phyloP scores from a whole-genome alignment of 2,329 filamentous ascomycete species.

The Curvularia sp. region DNA sequence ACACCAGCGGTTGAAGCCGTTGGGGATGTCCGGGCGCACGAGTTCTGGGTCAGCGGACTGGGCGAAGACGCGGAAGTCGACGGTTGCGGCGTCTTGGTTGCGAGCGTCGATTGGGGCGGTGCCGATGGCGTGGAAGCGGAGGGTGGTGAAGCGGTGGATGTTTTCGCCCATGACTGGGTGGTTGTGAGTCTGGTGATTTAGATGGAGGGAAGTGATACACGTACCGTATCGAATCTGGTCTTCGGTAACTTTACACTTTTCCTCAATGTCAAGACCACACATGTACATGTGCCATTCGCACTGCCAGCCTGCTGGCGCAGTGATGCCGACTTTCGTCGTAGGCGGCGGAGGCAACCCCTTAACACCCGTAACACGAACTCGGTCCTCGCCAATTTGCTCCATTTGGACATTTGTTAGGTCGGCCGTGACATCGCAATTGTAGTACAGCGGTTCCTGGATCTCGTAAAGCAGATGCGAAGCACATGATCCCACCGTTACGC shows the following conservation, averaged over 20 bases:
- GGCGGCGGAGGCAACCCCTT: slow-evolving; percentile 55
- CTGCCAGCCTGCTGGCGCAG: slow-evolving; percentile 39
- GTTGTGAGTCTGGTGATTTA: too few species aligned
- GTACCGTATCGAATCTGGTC: slow-evolving; percentile 30
- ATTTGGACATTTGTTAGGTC: slow-evolving; percentile 34
- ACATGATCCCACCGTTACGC: slow-evolving; percentile 56
- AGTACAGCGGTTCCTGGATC: slow-evolving; percentile 51
- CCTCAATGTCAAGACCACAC: slow-evolving; percentile 39
- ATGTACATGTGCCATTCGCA: slow-evolving; percentile 37
- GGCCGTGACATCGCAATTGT: slow-evolving; percentile 54
- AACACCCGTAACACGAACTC: slow-evolving; percentile 48
- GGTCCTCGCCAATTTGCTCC: slow-evolving; percentile 55
- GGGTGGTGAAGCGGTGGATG: slow-evolving; percentile 25
- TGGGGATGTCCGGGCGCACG: slow-evolving; percentile 31
- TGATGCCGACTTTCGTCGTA: slow-evolving; percentile 55
- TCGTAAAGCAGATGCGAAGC: slow-evolving; percentile 59
- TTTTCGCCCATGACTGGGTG: slow-evolving; percentile 34
- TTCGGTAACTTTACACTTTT: slow-evolving; percentile 35
- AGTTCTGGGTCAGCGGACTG: slow-evolving; percentile 32
- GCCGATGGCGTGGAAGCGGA: slow-evolving; percentile 44
- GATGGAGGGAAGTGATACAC: neutral
- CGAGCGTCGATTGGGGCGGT: slow-evolving; percentile 33
- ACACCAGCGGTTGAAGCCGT: slow-evolving; percentile 38
- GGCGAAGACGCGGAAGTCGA: slow-evolving; percentile 46
- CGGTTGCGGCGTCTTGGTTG: slow-evolving; percentile 47